Evolutionary conservation across 352 stramenopile genomes (phyloP), one percentile per base, ranked within the genome.

Genomic region (Pythium biforme): DNA sequence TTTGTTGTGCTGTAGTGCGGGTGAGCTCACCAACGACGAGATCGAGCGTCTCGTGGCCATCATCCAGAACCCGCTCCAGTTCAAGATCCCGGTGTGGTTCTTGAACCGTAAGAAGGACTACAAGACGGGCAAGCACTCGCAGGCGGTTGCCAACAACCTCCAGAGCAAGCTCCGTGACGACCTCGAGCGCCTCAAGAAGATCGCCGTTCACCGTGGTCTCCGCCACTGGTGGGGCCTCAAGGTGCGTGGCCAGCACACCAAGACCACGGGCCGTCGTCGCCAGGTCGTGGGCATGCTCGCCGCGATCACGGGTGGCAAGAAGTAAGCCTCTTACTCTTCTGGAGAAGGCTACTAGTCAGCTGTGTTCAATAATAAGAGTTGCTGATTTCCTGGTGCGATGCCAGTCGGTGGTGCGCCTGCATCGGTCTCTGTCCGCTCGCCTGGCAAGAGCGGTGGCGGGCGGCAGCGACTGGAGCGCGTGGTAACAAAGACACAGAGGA

Each of bases 41-140:
- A 99, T 99, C 75, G 97, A 99, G 88, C 98, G 98, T 76, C 81
- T 99, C 55, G 96, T 99, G 61, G 97, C 96, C 64, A 99, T 99
- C 74, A 99, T 99, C 83, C 90, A 98, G 75, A 99, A 99, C 83
- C 97, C 97, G 62, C 90, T 97, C 71, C 94, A 99, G 81, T 99
- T 99, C 92, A 99, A 99, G 88, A 98, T 99, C 79, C 97, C 97
- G 60, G 81, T 99, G 66, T 99, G 97, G 97, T 99, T 99, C 86
- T 88, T 99, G 49, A 99, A 99, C 91, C 95, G 97, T 83, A 97
- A 99, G 89, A 99, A 99, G 89, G 97, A 99, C 88, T 99, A 98
- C 85, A 99, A 99, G 89, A 99, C 96, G 54, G 97, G 97, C 83
- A 99, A 99, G 86, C 98, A 98, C 86, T 97, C 83, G 68, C 98